Conservation (phyloP, 805 yeast species). For the Candida lessepsii region DNA sequence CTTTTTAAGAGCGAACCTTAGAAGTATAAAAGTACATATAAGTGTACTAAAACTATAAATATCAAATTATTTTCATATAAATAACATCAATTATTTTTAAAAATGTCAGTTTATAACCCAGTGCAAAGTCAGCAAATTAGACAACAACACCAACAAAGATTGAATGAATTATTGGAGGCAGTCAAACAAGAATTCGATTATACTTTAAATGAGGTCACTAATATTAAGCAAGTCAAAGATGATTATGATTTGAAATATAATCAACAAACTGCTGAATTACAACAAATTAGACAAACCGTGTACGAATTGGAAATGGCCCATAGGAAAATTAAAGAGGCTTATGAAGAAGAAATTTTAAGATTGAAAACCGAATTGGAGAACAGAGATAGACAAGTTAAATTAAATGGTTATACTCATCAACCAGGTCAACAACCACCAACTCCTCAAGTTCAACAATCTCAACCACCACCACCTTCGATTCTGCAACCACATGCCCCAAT, state of each 20-base stretch:
- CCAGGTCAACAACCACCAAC: conserved; percentile 8
- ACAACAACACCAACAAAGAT: conserved; percentile 44
- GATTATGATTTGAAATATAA: conserved; percentile 86
- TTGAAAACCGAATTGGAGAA: conserved; percentile 83
- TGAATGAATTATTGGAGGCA: conserved; percentile 85
- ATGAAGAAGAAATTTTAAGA: conserved; percentile 87
- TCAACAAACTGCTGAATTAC: conserved; percentile 91
- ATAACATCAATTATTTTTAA: not conserved
- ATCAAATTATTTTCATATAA: no score
- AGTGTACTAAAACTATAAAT: not conserved
- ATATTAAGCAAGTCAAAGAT: conserved; percentile 85
- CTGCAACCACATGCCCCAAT: conserved; percentile 7
- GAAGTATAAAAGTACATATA: not conserved
- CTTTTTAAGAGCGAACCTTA: not conserved
- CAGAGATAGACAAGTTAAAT: conserved; percentile 57
- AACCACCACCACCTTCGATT: conserved; percentile 6
- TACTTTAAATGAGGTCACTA: conserved; percentile 80
- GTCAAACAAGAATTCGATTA: conserved; percentile 88
- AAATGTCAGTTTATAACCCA: conserved; percentile 35
- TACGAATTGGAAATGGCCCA: conserved; percentile 93
- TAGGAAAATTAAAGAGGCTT: conserved; percentile 90
- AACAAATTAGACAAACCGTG: conserved; percentile 90
- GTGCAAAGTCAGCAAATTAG: conserved; percentile 28
- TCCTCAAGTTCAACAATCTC: conserved; percentile 5
- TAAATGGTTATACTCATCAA: conserved; percentile 17